Percentiles rank a stretch among this genome's conserved stretches.
Evolutionary conservation across 2,329 filamentous ascomycete genomes (phyloP).

Genomic region (Aspergillus persii): DNA sequence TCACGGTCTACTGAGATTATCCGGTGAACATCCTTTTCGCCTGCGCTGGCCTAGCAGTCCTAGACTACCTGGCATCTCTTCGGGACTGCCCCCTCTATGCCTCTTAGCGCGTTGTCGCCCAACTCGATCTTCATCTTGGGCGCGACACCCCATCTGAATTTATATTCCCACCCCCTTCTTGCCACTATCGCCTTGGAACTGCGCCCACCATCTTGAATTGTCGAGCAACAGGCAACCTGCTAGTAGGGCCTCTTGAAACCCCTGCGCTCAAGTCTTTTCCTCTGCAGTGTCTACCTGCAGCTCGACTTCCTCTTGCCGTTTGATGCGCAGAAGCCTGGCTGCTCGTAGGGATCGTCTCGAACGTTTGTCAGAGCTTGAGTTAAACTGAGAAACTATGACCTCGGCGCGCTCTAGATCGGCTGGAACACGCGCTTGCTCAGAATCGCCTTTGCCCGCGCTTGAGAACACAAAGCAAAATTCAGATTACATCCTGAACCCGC

Average conservation of each 20-base stretch:
- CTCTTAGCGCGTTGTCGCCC: conserved; percentile 29
- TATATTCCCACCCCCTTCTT: not conserved
- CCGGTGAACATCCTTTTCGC: not conserved
- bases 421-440: conserved; percentile 7
- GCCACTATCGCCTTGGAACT: not conserved
- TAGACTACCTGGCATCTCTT: not conserved
- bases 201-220: not conserved
- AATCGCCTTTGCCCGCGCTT: conserved; percentile 46
- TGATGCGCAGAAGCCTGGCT: not conserved
- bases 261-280: not conserved
- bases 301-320: not conserved
- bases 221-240: not conserved
- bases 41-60: not conserved
- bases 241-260: not conserved
- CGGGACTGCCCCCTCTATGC: conserved; percentile 9
- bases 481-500: conserved; percentile 67
- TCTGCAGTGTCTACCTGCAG: not conserved
- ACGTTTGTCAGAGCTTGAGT: not conserved
- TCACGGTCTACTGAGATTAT: not conserved
- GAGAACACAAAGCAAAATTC: conserved; percentile 48
- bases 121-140: conserved; percentile 17
- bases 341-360: not conserved
- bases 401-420: conserved; percentile 45
- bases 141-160: conserved; percentile 17
- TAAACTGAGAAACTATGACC: conserved; percentile 29